Conservation (phyloP, 371 early-diverging fungal species). For the Mortierella sp. region DNA sequence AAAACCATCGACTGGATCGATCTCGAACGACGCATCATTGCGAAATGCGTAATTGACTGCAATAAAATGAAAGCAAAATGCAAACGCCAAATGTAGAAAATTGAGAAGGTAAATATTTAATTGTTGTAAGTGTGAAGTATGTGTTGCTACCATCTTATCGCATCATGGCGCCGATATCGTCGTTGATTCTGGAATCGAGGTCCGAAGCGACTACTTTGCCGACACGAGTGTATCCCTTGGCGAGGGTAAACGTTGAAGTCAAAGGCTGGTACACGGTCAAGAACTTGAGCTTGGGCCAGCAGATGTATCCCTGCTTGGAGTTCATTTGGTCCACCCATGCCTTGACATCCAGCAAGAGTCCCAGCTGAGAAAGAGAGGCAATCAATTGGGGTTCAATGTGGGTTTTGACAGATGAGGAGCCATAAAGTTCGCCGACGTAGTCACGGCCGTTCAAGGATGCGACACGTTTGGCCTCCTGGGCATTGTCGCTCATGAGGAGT, state of each 20-base stretch:
- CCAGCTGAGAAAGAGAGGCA: neutral
- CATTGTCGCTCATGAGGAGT: neutral
- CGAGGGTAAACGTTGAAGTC: neutral
- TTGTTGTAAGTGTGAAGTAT: neutral
- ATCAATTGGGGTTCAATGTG: neutral
- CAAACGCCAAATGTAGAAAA: neutral
- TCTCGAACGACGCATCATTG: neutral
- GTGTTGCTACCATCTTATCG: neutral
- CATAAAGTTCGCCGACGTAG: neutral
- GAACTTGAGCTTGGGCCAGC: constrained; percentile 5
- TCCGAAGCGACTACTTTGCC: neutral
- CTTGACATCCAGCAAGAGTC: constrained; percentile 1
- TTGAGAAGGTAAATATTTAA: neutral
- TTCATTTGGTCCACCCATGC: neutral
- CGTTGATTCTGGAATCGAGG: neutral
- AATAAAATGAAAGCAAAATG: neutral
- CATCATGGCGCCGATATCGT: neutral
- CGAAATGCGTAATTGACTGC: neutral
- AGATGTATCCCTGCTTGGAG: neutral
- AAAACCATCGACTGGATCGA: neutral
- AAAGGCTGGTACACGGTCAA: neutral
- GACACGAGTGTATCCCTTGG: neutral
- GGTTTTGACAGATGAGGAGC: neutral
- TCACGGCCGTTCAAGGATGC: neutral
- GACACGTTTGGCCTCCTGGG: neutral